A percentile compares a stretch with the other conserved stretches of the same genome.
phyloP scores from a whole-genome alignment of 192 early-diverging fungal genomes.

The Cladochytrium replicatum region DNA sequence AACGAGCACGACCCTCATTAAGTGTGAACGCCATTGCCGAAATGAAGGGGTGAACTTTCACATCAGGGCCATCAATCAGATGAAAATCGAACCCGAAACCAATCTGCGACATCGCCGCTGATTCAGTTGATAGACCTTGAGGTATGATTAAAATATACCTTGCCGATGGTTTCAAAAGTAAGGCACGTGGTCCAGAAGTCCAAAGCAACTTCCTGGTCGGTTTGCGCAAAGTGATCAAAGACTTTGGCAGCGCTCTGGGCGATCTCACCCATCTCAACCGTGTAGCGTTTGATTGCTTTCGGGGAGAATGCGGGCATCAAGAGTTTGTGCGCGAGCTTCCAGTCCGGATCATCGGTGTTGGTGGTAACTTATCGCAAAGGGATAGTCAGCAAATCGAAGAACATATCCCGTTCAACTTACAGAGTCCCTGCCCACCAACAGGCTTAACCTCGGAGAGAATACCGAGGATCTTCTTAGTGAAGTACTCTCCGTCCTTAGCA shows the following conservation, averaged over 20 bases:
- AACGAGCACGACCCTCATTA: slow-evolving; percentile 17
- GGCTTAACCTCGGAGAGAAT: slow-evolving; percentile 29
- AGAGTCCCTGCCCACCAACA: no score
- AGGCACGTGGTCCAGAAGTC: slow-evolving; percentile 41
- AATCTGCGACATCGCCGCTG: slow-evolving; percentile 3
- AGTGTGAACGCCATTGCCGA: slow-evolving; percentile 29
- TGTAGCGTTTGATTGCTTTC: slow-evolving; percentile 27
- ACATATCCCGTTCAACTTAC: background rate
- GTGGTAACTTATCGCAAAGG: slow-evolving; percentile 22
- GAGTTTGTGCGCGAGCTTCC: slow-evolving; percentile 47
- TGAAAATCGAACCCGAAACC: slow-evolving; percentile 50
- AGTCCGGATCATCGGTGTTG: slow-evolving; percentile 35
- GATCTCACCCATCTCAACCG: slow-evolving; percentile 30
- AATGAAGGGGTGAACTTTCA: slow-evolving; percentile 25
- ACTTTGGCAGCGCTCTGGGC: slow-evolving; percentile 16
- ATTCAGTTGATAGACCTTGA: no score
- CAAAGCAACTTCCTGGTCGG: slow-evolving; percentile 25
- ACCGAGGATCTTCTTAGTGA: slow-evolving; percentile 35
- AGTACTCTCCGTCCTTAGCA: slow-evolving; percentile 38
- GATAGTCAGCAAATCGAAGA: background rate
- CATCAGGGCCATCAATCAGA: slow-evolving; percentile 19
- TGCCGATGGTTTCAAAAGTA: slow-evolving; percentile 48
- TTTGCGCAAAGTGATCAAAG: slow-evolving; percentile 21
- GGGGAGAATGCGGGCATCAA: slow-evolving; percentile 48
- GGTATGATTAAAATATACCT: slow-evolving; percentile 44